phyloP scores from a whole-genome alignment of 1,139 yeast species.

The Eremothecium cymbalariae region DNA sequence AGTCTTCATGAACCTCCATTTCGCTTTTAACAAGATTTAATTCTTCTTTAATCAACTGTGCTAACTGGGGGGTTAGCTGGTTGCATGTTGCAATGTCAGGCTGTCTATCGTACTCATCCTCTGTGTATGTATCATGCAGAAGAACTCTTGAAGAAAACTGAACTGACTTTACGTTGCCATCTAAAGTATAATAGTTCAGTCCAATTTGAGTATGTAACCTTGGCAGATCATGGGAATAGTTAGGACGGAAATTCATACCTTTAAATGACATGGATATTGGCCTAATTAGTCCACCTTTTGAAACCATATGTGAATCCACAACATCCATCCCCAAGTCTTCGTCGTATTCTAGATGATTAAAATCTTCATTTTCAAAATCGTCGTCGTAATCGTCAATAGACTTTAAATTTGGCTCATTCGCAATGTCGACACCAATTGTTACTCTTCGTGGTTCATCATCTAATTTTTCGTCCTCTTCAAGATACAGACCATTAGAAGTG shows the following conservation, averaged over 20 bases:
- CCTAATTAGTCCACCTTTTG: constrained; percentile 27
- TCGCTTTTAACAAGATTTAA: constrained; percentile 66
- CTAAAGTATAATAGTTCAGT: constrained; percentile 3
- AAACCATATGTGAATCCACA: constrained; percentile 1
- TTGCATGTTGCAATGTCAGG: constrained; percentile 94
- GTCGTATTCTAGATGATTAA: constrained; percentile 14
- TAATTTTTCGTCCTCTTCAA: not conserved
- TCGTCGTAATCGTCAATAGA: constrained; percentile 9
- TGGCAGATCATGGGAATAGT: constrained; percentile 19
- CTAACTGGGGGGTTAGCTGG: constrained; percentile 79
- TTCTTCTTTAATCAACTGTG: constrained; percentile 82
- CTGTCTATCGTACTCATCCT: constrained; percentile 82
- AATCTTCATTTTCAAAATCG: constrained; percentile 26
- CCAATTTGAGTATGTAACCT: not conserved
- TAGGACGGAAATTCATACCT: constrained; percentile 50
- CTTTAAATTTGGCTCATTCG: not conserved
- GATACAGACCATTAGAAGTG: constrained; percentile 3
- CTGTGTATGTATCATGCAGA: constrained; percentile 77
- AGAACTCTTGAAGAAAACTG: constrained; percentile 76
- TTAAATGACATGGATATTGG: constrained; percentile 64
- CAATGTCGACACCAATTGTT: constrained; percentile 2
- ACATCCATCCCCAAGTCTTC: constrained; percentile 4
- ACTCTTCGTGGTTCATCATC: constrained; percentile 4
- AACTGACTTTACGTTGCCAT: constrained; percentile 34
- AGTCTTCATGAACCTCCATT: constrained; percentile 76